Evolutionary conservation across 257 asterid genomes (phyloP).

Genomic region (Nicotiana benthamiana): DNA sequence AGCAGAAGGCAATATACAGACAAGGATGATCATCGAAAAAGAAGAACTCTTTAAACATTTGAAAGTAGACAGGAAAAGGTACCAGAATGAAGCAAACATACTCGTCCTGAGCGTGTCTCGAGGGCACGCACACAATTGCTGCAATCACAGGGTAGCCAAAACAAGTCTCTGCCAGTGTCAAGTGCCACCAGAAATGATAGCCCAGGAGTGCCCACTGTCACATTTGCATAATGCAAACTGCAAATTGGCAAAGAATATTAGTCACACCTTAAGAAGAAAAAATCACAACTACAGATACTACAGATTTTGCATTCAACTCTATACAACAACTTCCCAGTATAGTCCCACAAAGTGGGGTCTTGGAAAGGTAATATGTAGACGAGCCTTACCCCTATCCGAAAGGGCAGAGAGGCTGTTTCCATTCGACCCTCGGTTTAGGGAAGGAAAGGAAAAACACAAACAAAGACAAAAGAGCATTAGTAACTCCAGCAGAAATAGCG

Average conservation of each 20-base stretch:
- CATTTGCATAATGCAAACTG: slow-evolving; percentile 92
- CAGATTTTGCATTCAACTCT: not conserved
- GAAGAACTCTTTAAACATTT: not conserved
- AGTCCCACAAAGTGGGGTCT: no score
- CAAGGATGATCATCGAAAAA: not conserved
- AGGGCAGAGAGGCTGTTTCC: no score
- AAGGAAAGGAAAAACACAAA: no score
- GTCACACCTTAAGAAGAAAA: not conserved
- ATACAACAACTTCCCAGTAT: no score
- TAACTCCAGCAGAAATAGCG: no score
- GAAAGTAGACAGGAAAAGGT: not conserved
- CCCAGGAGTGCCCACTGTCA: slow-evolving; percentile 70
- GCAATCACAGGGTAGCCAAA: slow-evolving; percentile 96
- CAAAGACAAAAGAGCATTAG: no score
- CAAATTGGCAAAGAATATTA: slow-evolving; percentile 9
- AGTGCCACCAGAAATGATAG: slow-evolving; percentile 72
- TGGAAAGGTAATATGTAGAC: no score
- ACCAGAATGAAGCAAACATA: slow-evolving; percentile 11
- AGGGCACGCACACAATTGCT: slow-evolving; percentile 43
- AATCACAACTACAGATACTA: not conserved
- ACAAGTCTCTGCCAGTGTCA: slow-evolving; percentile 94
- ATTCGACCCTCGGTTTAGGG: no score
- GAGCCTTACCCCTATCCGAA: no score
- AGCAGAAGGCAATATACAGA: not conserved
- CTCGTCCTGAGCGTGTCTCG: slow-evolving; percentile 43